Conservation (phyloP, 192 early-diverging fungal genomes). For the Backusella macrospora region DNA sequence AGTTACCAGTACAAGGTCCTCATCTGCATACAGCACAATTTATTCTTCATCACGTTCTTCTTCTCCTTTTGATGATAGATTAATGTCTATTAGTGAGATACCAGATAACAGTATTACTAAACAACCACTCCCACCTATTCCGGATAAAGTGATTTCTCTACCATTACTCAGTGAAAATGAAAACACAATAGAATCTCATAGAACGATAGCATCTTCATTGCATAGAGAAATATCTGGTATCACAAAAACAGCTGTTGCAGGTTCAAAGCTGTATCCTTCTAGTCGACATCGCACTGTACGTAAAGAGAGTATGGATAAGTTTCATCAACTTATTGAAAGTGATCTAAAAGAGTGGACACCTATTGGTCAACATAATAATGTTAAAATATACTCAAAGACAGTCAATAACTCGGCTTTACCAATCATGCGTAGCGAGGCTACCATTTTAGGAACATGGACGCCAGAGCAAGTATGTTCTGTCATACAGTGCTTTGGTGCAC, state of each 20-base stretch:
- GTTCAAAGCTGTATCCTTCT: constrained; percentile 34
- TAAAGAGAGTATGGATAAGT: constrained; percentile 31
- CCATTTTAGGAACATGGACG: constrained; percentile 44
- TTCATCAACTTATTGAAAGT: constrained; percentile 42
- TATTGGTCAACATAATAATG: constrained; percentile 34
- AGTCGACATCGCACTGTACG: constrained; percentile 43
- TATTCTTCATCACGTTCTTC: constrained; percentile 23
- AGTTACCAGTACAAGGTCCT: neutral
- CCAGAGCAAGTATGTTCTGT: constrained; percentile 52
- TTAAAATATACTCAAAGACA: constrained; percentile 43
- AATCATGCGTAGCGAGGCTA: constrained; percentile 46
- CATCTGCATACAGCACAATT: constrained; percentile 5
- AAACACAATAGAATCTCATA: no score
- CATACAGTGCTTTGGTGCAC: constrained; percentile 45
- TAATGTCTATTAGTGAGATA: constrained; percentile 16
- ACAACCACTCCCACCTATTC: neutral
- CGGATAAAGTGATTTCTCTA: neutral
- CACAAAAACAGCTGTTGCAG: constrained; percentile 14
- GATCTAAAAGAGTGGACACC: constrained; percentile 45
- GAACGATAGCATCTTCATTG: neutral
- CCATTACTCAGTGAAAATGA: neutral
- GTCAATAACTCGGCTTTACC: constrained; percentile 43
- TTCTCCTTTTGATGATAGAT: constrained; percentile 17
- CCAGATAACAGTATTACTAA: neutral
- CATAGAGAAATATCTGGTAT: neutral